These are phyloP conservation scores for Clonostachys rosea DNA, from an alignment of 2,329 filamentous ascomycete genomes.

Conservation along the genomic window DNA sequence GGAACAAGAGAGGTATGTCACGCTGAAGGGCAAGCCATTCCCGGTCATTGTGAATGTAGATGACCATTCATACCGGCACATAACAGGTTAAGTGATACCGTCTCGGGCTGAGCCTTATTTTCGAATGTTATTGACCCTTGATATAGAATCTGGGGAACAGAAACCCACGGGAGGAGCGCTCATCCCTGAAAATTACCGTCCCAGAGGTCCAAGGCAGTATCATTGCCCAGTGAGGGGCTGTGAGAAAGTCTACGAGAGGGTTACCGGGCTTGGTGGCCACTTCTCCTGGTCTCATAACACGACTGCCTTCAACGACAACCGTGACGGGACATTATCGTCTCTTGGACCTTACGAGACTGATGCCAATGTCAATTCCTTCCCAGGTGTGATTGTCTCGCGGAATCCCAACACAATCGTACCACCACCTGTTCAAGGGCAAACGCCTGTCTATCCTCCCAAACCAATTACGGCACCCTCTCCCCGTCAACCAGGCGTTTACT, in stretches of 20 bases:
- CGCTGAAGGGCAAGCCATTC: too few relatives aligned
- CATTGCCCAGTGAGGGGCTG: slow-evolving; percentile 22
- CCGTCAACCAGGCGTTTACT: too few relatives aligned
- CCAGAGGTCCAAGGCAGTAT: slow-evolving; percentile 7
- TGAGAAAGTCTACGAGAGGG: slow-evolving; percentile 6
- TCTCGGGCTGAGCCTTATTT: too few relatives aligned
- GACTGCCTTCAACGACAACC: slow-evolving; percentile 20
- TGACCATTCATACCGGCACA: too few relatives aligned
- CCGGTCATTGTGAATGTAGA: too few relatives aligned
- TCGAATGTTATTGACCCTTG: too few relatives aligned
- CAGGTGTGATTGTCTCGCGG: slow-evolving; percentile 14
- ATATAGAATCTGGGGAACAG: neutral
- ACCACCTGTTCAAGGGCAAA: too few relatives aligned
- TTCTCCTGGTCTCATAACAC: slow-evolving; percentile 8
- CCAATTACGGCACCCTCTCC: too few relatives aligned
- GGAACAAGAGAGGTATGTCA: too few relatives aligned
- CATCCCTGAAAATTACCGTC: slow-evolving; percentile 12
- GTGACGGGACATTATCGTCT: slow-evolving; percentile 21
- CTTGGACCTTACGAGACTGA: slow-evolving; percentile 6
- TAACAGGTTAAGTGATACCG: too few relatives aligned
- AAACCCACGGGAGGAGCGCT: neutral
- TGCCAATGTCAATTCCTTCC: neutral
- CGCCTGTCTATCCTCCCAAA: too few relatives aligned
- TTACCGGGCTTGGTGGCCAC: slow-evolving; percentile 5
- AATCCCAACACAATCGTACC: neutral